Evolutionary conservation across 352 stramenopile species (phyloP), one percentile per base, ranked within the genome.

Genomic region (Phytopythium boreale): DNA sequence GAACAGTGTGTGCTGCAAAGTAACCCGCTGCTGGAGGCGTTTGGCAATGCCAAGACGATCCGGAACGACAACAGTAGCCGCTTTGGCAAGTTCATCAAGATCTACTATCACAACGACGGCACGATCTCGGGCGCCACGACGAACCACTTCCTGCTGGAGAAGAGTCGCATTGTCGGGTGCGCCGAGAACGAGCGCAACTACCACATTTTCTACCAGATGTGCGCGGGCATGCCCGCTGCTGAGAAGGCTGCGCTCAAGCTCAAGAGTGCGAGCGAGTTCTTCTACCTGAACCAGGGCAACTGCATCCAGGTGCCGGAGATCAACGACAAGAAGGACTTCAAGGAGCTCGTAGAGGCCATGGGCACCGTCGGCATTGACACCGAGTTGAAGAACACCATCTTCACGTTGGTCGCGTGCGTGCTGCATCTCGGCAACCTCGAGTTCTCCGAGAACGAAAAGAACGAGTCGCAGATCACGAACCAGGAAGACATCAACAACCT

Each of bases 161-260:
- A 99, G 76, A 97, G 96, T 62, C 93, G 97, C 20, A 95, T 99
- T 29, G 89, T 99, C 2, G 87, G 88, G 27, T 98, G 97, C 74
- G 87, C 83, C 6, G 72, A 96, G 20, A 76, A 92, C 4, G 98
- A 99, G 79, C 82, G 97, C 22, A 99, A 99, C 75, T 99, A 99
- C 81, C 97, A 99, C 76, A 97, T 99, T 41, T 99, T 99, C 71
- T 99, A 99, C 76, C 91, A 99, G 74, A 71, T 99, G 19, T 96
- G 96, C 67, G 84, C 88, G 0, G 95, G 90, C 41, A 77, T 95
- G 69, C 58, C 82, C 0, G 56, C 77, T 1, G 80, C 80, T 2
- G 80, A 94, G 8, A 92, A 93, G 67, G 81, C 74, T n/a, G 57
- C 64, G 49, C 80, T 96, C 22, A 88, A 93, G 58, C 69, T 98